These are phyloP conservation scores for Peniophora sp. DNA, from an alignment of 1,284 basidiomycete genomes.

Conservation along the genomic window DNA sequence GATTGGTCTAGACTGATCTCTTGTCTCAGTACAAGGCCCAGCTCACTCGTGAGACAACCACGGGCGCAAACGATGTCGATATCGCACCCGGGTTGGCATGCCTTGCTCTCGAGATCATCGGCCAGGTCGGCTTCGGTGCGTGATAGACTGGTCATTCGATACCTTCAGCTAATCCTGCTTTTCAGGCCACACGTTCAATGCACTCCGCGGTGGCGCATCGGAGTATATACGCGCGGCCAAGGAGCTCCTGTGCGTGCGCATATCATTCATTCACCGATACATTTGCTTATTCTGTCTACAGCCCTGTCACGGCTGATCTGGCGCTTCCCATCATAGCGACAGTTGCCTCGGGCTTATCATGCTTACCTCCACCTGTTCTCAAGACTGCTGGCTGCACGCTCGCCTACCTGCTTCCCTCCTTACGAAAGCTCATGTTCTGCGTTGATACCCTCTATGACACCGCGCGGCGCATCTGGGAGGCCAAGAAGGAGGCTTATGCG, in stretches of 20 bases:
- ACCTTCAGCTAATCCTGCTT: too few species aligned
- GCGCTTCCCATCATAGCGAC: too few species aligned
- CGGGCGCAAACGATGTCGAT: slow-evolving; percentile 20
- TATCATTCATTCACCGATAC: too few species aligned
- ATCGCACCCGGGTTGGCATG: slow-evolving; percentile 27
- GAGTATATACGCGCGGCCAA: slow-evolving; percentile 18
- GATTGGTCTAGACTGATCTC: background rate
- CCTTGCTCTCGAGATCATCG: slow-evolving; percentile 30
- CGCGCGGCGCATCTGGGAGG: background rate
- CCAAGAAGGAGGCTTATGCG: background rate
- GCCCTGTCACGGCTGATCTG: too few species aligned
- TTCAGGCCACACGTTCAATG: slow-evolving; percentile 29
- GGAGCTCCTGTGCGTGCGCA: slow-evolving; percentile 10
- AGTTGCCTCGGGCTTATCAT: too few species aligned
- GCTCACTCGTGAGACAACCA: slow-evolving; percentile 12
- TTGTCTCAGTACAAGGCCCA: slow-evolving; percentile 16
- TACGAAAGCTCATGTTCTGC: too few species aligned
- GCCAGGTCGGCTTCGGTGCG: slow-evolving; percentile 30
- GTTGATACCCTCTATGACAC: too few species aligned
- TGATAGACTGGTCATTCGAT: too few species aligned
- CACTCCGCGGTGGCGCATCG: slow-evolving; percentile 18
- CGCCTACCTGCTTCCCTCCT: too few species aligned
- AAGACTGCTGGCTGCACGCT: too few species aligned
- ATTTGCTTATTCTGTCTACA: too few species aligned
- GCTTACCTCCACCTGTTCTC: too few species aligned